Evolutionary conservation across 2,329 filamentous ascomycete genomes (phyloP).

Genomic region (Botrytis hyacinthi): DNA sequence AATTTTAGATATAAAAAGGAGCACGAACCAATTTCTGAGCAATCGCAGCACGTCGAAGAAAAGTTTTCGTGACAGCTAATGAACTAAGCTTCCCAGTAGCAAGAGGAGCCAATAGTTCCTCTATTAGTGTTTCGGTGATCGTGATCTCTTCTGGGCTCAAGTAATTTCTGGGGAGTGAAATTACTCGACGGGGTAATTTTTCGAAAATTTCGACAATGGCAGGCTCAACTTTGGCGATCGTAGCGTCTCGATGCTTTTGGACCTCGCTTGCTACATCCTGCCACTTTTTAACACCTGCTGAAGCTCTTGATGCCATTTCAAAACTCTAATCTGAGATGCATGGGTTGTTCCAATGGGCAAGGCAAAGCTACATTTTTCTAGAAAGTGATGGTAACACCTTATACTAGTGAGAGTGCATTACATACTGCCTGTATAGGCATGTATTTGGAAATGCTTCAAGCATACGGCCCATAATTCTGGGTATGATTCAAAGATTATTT

Average conservation of each 20-base stretch:
- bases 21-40: slow-evolving; percentile 45
- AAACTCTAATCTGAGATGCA: neutral
- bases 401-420: neutral
- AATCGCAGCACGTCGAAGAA: slow-evolving; percentile 48
- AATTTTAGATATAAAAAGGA: too few species aligned
- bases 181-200: neutral
- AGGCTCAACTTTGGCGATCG: neutral
- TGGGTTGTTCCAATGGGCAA: neutral
- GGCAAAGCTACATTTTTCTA: neutral
- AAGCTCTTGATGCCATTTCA: neutral
- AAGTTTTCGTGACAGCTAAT: slow-evolving; percentile 43
- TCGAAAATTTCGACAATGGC: neutral
- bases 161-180: neutral
- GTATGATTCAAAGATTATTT: neutral
- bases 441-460: neutral
- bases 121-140: slow-evolving; percentile 35
- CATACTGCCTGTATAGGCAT: neutral
- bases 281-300: neutral
- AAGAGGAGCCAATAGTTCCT: slow-evolving; percentile 26
- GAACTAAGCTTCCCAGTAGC: slow-evolving; percentile 26
- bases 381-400: neutral
- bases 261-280: neutral
- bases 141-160: neutral
- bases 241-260: neutral
- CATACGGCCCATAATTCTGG: neutral